A percentile compares a stretch with the other conserved stretches of the same genome.
phyloP scores from a whole-genome alignment of 768 basidiomycete genomes.

The Phylloporus arenicola region DNA sequence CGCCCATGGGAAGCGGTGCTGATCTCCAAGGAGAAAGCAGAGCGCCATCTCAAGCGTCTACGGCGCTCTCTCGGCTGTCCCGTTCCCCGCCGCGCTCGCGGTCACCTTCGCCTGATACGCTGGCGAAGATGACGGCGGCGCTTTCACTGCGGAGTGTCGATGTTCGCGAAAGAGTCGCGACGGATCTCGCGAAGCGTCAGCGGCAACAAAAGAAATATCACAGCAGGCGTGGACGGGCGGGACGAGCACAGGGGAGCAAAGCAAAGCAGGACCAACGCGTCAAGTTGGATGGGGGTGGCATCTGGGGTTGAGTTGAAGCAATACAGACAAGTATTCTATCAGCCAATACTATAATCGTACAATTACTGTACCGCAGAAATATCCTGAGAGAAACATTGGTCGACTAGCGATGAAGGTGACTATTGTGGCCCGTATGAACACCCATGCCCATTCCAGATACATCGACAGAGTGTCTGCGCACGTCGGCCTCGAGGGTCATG shows the following conservation, averaged over 20 bases:
- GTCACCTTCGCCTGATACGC: constrained; percentile 39
- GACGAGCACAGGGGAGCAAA: constrained; percentile 76
- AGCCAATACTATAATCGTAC: constrained; percentile 13
- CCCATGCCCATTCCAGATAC: constrained; percentile 29
- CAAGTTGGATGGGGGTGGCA: constrained; percentile 51
- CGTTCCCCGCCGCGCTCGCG: constrained; percentile 51
- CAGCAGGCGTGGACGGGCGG: constrained; percentile 63
- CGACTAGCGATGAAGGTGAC: constrained; percentile 8
- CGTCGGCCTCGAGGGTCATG: constrained; percentile 29
- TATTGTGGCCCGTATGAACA: constrained; percentile 13
- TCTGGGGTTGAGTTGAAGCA: constrained; percentile 48
- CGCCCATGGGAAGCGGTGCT: not conserved
- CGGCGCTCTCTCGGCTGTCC: constrained; percentile 40
- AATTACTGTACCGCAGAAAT: constrained; percentile 10
- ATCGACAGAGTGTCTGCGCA: constrained; percentile 31
- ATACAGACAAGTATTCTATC: constrained; percentile 8
- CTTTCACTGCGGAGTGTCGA: constrained; percentile 34
- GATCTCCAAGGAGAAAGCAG: constrained; percentile 6
- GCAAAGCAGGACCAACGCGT: constrained; percentile 73
- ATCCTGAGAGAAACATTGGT: not conserved
- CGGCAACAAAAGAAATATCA: constrained; percentile 73
- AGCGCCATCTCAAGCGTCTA: constrained; percentile 23
- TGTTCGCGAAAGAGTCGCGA: constrained; percentile 56
- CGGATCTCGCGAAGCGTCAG: constrained; percentile 57
- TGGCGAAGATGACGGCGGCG: constrained; percentile 39